phyloP scores from a whole-genome alignment of 306 rosid genomes.

The Purshia tridentata region DNA sequence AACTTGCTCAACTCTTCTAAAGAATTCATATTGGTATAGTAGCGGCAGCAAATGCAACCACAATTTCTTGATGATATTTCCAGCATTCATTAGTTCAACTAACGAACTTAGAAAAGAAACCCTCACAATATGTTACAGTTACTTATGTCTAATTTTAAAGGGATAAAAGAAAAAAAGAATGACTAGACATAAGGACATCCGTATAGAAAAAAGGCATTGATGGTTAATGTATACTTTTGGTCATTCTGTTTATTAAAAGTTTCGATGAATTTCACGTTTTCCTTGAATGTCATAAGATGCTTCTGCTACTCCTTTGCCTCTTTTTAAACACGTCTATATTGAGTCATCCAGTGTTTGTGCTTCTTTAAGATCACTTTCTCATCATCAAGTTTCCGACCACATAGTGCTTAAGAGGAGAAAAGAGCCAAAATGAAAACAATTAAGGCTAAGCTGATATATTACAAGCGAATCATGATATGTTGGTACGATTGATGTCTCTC shows the following conservation, averaged over 20 bases:
- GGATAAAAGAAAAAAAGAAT: no score
- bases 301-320: slow-evolving; percentile 26
- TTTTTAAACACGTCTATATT: slow-evolving; percentile 18
- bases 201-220: slow-evolving; percentile 20
- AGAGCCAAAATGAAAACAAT: neutral
- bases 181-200: slow-evolving; percentile 8
- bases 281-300: slow-evolving; percentile 27
- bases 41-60: neutral
- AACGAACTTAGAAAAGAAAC: neutral
- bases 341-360: slow-evolving; percentile 30
- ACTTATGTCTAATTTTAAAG: neutral
- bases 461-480: no score
- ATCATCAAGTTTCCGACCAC: neutral
- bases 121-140: neutral
- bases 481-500: no score
- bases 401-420: neutral
- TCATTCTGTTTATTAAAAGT: slow-evolving; percentile 16
- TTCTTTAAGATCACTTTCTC: neutral
- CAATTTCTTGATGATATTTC: neutral
- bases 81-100: neutral
- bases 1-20: neutral
- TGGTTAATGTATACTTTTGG: slow-evolving; percentile 18
- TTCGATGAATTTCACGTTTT: slow-evolving; percentile 28
- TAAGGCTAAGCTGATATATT: neutral
- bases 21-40: neutral